Evolutionary conservation across 371 early-diverging fungal genomes (phyloP), one percentile per base, ranked within the genome.

Genomic region (Lichtheimia ramosa): DNA sequence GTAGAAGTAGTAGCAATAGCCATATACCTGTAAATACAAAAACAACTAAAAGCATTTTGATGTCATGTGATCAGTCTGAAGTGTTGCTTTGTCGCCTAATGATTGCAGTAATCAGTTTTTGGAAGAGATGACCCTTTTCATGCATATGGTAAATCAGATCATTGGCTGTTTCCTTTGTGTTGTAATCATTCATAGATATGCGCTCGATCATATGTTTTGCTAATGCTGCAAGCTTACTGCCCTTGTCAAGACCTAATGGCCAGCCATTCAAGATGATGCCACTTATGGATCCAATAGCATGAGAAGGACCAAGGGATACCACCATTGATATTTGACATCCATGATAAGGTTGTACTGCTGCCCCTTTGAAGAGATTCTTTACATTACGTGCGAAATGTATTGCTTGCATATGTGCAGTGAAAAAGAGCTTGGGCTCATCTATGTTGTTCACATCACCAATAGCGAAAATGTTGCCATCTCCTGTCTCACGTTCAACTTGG

Each of bases 331-430:
- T 21, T 10, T 23, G 55, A 0, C 61, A 43, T 21, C 64, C 65
- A n/a, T 54, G 43, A 49, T 75, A 75, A 5, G 69, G 66, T 23
- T 58, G 40, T 24, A 68, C 15, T 34, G 34, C 34, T 34, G 34
- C 34, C 0, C 34, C 34, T 34, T 2, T 34, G 10, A 34, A 34
- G 2, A 65, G 12, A 1, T 58, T 54, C 51, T 40, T 25, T 18
- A 74, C 24, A 34, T 71, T 65, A 6, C 55, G 62, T 7, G 25
- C 56, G 28, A 64, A 67, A 61, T 75, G 73, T 5, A 79, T 28
- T 13, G 71, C 75, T 59, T 79, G 75, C 70, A 74, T 73, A 43
- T 75, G 75, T 0, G 79, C 73, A 7, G 71, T 75, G 48, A 70
- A 79, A 51, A 64, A 79, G 54, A 75, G 58, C 41, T 79, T 79